phyloP scores from a whole-genome alignment of 768 basidiomycete genomes.

The Ramaria sp. region DNA sequence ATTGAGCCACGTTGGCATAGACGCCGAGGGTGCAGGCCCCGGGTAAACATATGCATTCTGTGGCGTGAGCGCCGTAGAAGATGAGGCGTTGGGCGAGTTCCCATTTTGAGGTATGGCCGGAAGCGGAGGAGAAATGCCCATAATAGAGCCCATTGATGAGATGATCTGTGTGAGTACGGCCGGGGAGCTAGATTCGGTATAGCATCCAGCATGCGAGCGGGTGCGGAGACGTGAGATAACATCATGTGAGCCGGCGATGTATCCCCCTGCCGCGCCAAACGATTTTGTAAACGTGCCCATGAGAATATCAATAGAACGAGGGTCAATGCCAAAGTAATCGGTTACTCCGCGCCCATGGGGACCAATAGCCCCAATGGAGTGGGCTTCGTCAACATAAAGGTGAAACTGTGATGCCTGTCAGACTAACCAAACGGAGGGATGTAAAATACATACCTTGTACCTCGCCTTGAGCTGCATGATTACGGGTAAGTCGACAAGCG shows the following conservation, averaged over 20 bases:
- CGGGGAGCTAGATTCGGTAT: constrained; percentile 87
- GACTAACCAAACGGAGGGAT: background rate
- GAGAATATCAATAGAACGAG: constrained; percentile 75
- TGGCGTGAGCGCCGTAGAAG: constrained; percentile 25
- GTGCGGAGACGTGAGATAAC: constrained; percentile 77
- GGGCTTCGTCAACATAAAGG: constrained; percentile 92
- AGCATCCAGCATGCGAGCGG: constrained; percentile 69
- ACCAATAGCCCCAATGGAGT: constrained; percentile 93
- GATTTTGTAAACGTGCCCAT: constrained; percentile 99
- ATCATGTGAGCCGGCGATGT: constrained; percentile 75
- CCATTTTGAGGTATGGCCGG: constrained; percentile 20
- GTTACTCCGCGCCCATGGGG: constrained; percentile 90
- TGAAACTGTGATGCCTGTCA: constrained; percentile 57
- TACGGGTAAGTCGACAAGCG: constrained; percentile 71
- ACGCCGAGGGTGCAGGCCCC: constrained; percentile 54
- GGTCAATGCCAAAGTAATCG: constrained; percentile 86
- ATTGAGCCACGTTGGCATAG: constrained; percentile 69
- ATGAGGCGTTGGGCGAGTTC: constrained; percentile 2
- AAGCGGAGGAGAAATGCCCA: constrained; percentile 54
- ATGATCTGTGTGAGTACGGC: constrained; percentile 86
- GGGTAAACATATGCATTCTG: constrained; percentile 38
- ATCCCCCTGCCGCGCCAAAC: constrained; percentile 90
- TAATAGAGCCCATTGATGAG: constrained; percentile 92
- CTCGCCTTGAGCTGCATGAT: constrained; percentile 82
- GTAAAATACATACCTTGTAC: constrained; percentile 66